These are phyloP conservation scores for Aspergillus conjunctus DNA, from an alignment of 495 filamentous ascomycete species.

Conservation along the genomic window DNA sequence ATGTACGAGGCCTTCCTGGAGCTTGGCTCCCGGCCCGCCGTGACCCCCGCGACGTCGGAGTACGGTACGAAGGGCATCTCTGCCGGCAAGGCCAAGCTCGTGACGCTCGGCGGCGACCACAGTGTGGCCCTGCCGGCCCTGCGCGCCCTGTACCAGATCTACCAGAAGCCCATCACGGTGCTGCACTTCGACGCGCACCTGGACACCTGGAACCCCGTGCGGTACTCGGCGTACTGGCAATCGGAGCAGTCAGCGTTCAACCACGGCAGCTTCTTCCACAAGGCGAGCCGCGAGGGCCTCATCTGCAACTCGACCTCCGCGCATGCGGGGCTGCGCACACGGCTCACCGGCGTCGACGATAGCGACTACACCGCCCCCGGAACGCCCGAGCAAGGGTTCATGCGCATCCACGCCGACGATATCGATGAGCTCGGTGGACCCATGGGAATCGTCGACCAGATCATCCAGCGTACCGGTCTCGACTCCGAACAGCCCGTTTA, in stretches of 20 bases:
- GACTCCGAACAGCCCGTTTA: conserved; percentile 68
- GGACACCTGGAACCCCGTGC: conserved; percentile 82
- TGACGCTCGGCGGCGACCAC: conserved; percentile 84
- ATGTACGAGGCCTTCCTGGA: conserved; percentile 77
- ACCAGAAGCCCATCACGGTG: conserved; percentile 71
- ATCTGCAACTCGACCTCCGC: conserved; percentile 68
- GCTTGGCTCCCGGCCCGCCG: conserved; percentile 55
- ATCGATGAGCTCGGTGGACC: conserved; percentile 66
- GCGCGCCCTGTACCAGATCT: conserved; percentile 67
- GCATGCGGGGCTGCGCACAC: conserved; percentile 76
- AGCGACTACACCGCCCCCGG: conserved; percentile 62
- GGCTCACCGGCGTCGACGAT: conserved; percentile 65
- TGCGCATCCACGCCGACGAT: conserved; percentile 66
- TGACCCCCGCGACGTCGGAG: conserved; percentile 36
- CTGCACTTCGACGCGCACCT: conserved; percentile 84
- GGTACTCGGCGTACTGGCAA: conserved; percentile 74
- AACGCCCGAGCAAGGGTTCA: conserved; percentile 61
- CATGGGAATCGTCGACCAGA: conserved; percentile 57
- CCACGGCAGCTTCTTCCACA: conserved; percentile 85
- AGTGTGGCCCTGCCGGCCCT: conserved; percentile 76
- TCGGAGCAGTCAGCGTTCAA: conserved; percentile 72
- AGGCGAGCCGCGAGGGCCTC: conserved; percentile 73
- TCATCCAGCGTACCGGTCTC: conserved; percentile 62
- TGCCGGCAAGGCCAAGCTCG: conserved; percentile 60
- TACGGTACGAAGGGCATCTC: conserved; percentile 45